A percentile compares a stretch with the other conserved stretches of the same genome.
Evolutionary conservation across 352 stramenopile species (phyloP).

Genomic region (Phytophthora hybrid): DNA sequence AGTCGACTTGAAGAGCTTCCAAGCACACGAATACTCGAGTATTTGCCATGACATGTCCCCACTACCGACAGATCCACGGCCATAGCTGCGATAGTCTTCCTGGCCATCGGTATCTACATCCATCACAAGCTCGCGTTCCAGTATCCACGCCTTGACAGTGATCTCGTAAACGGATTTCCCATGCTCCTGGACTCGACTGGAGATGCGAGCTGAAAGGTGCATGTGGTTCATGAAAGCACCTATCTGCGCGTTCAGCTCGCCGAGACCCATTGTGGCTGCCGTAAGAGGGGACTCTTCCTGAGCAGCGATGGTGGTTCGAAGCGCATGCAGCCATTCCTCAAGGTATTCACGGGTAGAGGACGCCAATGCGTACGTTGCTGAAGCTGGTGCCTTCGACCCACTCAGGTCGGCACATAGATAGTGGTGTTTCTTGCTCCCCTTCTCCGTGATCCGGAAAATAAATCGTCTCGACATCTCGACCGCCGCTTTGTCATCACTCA

Average conservation of each 20-base stretch:
- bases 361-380: slow-evolving; percentile 26
- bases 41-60: slow-evolving; percentile 60
- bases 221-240: slow-evolving; percentile 57
- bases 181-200: slow-evolving; percentile 30
- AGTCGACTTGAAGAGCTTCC: slow-evolving; percentile 56
- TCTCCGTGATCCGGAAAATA: slow-evolving; percentile 66
- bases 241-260: slow-evolving; percentile 57
- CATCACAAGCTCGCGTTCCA: slow-evolving; percentile 59
- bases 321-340: slow-evolving; percentile 58
- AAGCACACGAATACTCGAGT: slow-evolving; percentile 71
- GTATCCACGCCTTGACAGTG: slow-evolving; percentile 65
- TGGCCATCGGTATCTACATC: slow-evolving; percentile 15
- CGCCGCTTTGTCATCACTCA: slow-evolving; percentile 37
- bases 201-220: slow-evolving; percentile 58
- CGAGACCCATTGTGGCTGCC: slow-evolving; percentile 31
- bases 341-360: slow-evolving; percentile 54
- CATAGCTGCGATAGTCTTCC: neutral
- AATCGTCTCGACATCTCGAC: slow-evolving; percentile 73
- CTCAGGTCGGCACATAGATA: slow-evolving; percentile 67
- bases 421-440: slow-evolving; percentile 41
- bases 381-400: slow-evolving; percentile 6
- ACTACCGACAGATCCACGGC: slow-evolving; percentile 3
- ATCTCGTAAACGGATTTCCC: slow-evolving; percentile 59
- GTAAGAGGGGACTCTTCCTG: slow-evolving; percentile 1
- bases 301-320: slow-evolving; percentile 29